phyloP scores from a whole-genome alignment of 73 alveolate genomes.

The Tetrahymena thermophila region DNA sequence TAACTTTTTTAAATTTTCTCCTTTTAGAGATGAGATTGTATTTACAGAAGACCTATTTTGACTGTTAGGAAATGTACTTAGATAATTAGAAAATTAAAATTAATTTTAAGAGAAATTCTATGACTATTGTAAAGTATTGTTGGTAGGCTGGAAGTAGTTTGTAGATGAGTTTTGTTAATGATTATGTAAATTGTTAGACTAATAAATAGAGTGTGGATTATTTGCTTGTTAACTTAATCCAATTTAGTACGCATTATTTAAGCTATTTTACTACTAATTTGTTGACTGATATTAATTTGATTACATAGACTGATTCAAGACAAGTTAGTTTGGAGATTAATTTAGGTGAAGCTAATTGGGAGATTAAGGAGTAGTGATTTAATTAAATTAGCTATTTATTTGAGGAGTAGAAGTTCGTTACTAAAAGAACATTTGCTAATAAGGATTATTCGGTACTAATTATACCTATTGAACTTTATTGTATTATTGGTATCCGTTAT shows the following conservation, averaged over 20 bases:
- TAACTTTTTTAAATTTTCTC: not conserved
- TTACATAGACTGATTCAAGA: not conserved
- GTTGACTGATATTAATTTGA: not conserved
- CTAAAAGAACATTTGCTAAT: not conserved
- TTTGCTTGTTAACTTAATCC: not conserved
- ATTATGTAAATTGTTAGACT: not conserved
- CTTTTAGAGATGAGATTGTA: not conserved
- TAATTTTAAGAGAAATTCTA: not conserved
- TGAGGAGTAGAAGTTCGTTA: not conserved
- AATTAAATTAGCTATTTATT: not conserved
- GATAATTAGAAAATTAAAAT: not conserved
- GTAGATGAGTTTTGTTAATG: not conserved
- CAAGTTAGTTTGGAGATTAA: not conserved
- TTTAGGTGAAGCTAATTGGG: not conserved
- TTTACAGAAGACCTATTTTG: not conserved
- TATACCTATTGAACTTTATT: not conserved
- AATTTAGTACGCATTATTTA: not conserved
- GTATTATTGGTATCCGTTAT: not conserved
- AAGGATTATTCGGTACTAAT: not conserved
- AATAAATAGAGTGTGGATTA: not conserved
- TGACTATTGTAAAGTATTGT: not conserved
- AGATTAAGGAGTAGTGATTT: not conserved
- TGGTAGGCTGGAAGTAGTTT: not conserved
- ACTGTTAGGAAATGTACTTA: not conserved
- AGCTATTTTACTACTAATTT: not conserved